Evolutionary conservation across 176 grass and related monocot species (phyloP).

Genomic region (Dactylis glomerata): DNA sequence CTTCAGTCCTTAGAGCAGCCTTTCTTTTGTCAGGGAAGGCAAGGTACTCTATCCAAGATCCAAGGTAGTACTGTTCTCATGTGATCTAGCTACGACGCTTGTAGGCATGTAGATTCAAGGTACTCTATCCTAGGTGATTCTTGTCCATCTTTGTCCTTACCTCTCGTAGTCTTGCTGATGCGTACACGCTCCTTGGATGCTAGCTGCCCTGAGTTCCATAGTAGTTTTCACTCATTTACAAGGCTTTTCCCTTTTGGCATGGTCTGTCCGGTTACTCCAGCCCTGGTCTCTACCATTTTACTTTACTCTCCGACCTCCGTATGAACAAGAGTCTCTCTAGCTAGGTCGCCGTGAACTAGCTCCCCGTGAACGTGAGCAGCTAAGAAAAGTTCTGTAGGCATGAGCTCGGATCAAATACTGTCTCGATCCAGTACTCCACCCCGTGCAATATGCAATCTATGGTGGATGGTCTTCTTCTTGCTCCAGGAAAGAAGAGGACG

Average conservation of each 20-base stretch:
- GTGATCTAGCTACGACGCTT: background rate
- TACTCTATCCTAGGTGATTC: constrained; percentile 7
- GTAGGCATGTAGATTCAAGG: background rate
- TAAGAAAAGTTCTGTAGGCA: background rate
- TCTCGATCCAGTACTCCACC: background rate
- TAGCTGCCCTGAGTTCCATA: background rate
- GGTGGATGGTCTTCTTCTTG: background rate
- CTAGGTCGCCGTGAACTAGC: background rate
- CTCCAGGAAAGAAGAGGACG: background rate
- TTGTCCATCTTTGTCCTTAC: background rate
- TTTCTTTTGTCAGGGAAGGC: background rate
- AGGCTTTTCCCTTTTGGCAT: background rate
- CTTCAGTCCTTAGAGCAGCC: background rate
- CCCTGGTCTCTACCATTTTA: background rate
- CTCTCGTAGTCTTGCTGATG: background rate
- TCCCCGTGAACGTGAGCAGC: constrained; percentile 16
- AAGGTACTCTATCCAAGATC: background rate
- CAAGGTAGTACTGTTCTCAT: background rate
- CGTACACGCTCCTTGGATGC: too few species aligned
- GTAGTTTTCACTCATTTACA: too few species aligned
- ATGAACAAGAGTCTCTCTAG: background rate
- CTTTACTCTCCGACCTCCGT: background rate
- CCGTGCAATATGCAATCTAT: background rate
- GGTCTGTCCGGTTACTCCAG: background rate
- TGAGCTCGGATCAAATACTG: background rate